These are phyloP conservation scores for Cucumis hystrix DNA, from an alignment of 306 rosid species.

Conservation along the genomic window DNA sequence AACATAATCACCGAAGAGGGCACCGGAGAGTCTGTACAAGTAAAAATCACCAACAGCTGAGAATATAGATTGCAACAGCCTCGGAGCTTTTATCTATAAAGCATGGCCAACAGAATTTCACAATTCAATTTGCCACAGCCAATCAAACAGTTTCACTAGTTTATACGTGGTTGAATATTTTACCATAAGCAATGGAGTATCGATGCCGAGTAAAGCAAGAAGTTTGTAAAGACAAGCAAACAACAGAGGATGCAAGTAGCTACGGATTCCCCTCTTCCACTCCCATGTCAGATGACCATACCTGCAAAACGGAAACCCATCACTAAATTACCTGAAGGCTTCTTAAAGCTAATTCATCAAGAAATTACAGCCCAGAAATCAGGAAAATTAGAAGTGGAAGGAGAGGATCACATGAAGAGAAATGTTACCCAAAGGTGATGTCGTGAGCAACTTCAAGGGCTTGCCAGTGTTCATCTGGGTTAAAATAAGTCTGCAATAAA, in stretches of 20 bases:
- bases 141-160: neutral
- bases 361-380: neutral
- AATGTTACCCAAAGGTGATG: slow-evolving; percentile 54
- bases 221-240: slow-evolving; percentile 60
- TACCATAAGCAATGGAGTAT: slow-evolving; percentile 77
- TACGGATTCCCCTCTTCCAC: slow-evolving; percentile 79
- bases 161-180: neutral
- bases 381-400: neutral
- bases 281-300: slow-evolving; percentile 96
- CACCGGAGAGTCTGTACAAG: slow-evolving; percentile 51
- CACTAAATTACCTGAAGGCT: neutral
- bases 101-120: slow-evolving; percentile 8
- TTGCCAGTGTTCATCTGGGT: slow-evolving; percentile 98
- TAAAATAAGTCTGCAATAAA: slow-evolving; percentile 70
- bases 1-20: slow-evolving; percentile 44
- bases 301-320: slow-evolving; percentile 22
- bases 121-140: neutral
- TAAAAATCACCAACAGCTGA: slow-evolving; percentile 78
- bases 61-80: slow-evolving; percentile 60
- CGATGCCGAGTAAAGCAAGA: slow-evolving; percentile 51
- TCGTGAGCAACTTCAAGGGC: slow-evolving; percentile 90
- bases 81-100: slow-evolving; percentile 64
- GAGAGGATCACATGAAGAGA: neutral
- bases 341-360: neutral
- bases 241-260: slow-evolving; percentile 68